Evolutionary conservation across 371 early-diverging fungal genomes (phyloP).

Genomic region (Haplosporangium sp.): DNA sequence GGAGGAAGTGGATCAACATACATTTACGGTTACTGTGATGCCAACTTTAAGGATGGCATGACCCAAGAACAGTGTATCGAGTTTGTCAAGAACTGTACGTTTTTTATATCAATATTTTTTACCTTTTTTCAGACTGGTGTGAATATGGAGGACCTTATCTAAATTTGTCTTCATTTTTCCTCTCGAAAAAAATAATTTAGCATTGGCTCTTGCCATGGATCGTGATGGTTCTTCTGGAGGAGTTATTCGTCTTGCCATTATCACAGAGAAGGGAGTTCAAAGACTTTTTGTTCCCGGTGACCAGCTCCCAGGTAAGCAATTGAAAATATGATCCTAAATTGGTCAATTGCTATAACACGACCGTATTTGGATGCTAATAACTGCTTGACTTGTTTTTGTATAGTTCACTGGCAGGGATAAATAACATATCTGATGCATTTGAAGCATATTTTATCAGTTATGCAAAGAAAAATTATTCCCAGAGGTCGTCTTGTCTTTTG

Average conservation of each 20-base stretch:
- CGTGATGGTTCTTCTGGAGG: slow-evolving; percentile 99
- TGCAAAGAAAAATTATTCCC: neutral
- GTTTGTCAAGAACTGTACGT: slow-evolving; percentile 95
- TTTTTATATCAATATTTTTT: neutral
- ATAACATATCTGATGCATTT: neutral
- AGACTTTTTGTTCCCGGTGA: slow-evolving; percentile 93
- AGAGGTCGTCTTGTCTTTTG: neutral
- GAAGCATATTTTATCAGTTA: neutral
- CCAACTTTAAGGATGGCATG: slow-evolving; percentile 89
- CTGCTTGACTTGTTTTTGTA: too few species aligned
- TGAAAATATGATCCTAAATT: neutral
- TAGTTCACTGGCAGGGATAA: slow-evolving; percentile 57
- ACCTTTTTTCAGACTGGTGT: too few species aligned
- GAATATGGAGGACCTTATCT: too few species aligned
- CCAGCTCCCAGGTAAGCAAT: slow-evolving; percentile 72
- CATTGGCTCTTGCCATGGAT: slow-evolving; percentile 95
- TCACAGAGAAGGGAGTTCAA: slow-evolving; percentile 93
- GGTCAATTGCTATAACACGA: neutral
- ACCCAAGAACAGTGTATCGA: slow-evolving; percentile 89
- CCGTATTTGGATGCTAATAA: too few species aligned
- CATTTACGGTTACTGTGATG: slow-evolving; percentile 99
- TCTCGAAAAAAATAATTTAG: slow-evolving; percentile 54
- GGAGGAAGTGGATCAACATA: slow-evolving; percentile 98
- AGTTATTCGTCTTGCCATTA: slow-evolving; percentile 96
- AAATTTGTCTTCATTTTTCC: neutral